Evolutionary conservation across 371 early-diverging fungal species (phyloP).

Genomic region (Cokeromyces recurvatus): DNA sequence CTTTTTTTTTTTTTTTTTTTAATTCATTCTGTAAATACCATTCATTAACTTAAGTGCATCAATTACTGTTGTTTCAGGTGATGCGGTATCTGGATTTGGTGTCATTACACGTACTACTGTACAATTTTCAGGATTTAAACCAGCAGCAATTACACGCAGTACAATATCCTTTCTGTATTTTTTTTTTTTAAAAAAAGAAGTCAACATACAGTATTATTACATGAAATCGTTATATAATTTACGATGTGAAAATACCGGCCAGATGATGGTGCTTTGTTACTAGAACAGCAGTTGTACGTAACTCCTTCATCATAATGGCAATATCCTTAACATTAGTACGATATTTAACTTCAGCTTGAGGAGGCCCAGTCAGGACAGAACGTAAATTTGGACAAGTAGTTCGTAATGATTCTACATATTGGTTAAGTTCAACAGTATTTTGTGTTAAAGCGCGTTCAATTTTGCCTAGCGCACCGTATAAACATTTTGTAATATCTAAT

Average conservation of each 20-base stretch:
- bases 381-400: conserved; percentile 87
- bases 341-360: conserved; percentile 72
- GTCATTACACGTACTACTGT: conserved; percentile 94
- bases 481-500: conserved; percentile 91
- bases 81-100: conserved; percentile 89
- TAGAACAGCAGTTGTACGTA: conserved; percentile 87
- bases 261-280: conserved; percentile 76
- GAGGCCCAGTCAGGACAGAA: conserved; percentile 69
- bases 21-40: too few relatives aligned
- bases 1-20: too few relatives aligned
- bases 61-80: conserved; percentile 71
- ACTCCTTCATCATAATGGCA: conserved; percentile 82
- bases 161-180: conserved; percentile 80
- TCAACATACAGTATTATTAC: not conserved
- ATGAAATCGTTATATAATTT: conserved; percentile 3
- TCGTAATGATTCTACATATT: conserved; percentile 68
- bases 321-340: conserved; percentile 86
- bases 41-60: conserved; percentile 92
- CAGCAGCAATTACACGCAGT: conserved; percentile 89
- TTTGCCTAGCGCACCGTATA: conserved; percentile 88
- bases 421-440: conserved; percentile 43
- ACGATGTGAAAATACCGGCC: conserved; percentile 85
- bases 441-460: conserved; percentile 78
- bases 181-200: not conserved
- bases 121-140: conserved; percentile 81